phyloP scores from a whole-genome alignment of 2,329 filamentous ascomycete species.

The Pseudocercospora ulei region DNA sequence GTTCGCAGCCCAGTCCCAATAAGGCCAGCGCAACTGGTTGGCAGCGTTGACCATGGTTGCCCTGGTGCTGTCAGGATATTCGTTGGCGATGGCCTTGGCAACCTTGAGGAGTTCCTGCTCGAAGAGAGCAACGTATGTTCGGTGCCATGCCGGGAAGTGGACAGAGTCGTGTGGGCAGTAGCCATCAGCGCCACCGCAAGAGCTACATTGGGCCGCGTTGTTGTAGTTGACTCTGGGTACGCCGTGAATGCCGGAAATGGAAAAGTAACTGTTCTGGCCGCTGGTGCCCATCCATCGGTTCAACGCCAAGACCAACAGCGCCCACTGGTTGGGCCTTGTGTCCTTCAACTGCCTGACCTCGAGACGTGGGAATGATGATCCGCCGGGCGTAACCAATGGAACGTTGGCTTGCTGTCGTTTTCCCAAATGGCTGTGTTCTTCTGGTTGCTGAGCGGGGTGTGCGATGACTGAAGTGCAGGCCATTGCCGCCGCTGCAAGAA shows the following conservation, averaged over 20 bases:
- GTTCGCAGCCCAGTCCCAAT: constrained; percentile 29
- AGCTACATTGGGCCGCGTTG: constrained; percentile 20
- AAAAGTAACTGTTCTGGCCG: constrained; percentile 17
- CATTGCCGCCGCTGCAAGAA: constrained; percentile 17
- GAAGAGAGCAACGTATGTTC: constrained; percentile 26
- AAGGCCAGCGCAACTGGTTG: constrained; percentile 24
- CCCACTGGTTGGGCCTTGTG: constrained; percentile 25
- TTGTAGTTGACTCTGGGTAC: constrained; percentile 25
- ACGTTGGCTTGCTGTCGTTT: constrained; percentile 13
- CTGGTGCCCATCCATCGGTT: constrained; percentile 18
- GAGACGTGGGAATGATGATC: constrained; percentile 19
- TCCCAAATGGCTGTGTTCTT: constrained; percentile 14
- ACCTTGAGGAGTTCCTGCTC: constrained; percentile 26
- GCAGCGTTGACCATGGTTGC: constrained; percentile 21
- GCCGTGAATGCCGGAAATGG: constrained; percentile 26
- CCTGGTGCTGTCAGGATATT: constrained; percentile 15
- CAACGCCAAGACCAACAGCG: constrained; percentile 25
- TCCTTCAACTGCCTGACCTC: constrained; percentile 25
- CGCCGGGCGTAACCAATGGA: constrained; percentile 13
- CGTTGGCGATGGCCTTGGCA: constrained; percentile 18
- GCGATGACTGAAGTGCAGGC: constrained; percentile 20
- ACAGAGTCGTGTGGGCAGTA: constrained; percentile 28
- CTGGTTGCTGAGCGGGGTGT: constrained; percentile 13
- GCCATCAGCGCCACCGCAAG: constrained; percentile 21
- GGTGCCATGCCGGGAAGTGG: constrained; percentile 28